A percentile compares a stretch with the other conserved stretches of the same genome.
Evolutionary conservation across 345 rosid genomes (phyloP).

Genomic region (Eucalyptus decipiens): DNA sequence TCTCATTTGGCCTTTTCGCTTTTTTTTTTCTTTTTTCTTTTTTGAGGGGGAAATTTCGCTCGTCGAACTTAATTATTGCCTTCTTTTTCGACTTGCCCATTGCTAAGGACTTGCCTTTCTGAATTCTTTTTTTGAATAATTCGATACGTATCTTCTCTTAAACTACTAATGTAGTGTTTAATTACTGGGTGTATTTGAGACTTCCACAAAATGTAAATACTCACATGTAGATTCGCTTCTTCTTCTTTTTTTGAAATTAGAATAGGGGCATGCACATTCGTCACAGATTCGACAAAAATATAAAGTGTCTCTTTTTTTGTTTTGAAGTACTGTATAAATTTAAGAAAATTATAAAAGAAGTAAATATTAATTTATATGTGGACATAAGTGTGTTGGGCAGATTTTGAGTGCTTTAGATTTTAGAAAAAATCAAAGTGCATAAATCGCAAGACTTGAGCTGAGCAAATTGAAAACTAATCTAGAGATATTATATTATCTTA

Average conservation of each 20-base stretch:
- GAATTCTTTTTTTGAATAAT: background rate
- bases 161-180: too few species aligned
- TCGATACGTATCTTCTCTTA: background rate
- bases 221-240: background rate
- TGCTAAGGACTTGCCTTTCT: background rate
- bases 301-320: rapidly evolving
- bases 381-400: background rate
- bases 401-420: background rate
- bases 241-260: too few species aligned
- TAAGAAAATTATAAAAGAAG: background rate
- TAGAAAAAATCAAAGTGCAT: background rate
- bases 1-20: background rate
- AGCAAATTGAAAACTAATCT: background rate
- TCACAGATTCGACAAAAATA: too few species aligned
- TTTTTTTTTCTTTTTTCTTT: background rate
- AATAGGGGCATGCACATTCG: too few species aligned
- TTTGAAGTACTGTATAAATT: rapidly evolving
- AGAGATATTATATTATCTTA: background rate
- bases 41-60: background rate
- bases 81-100: background rate
- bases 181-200: background rate
- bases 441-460: background rate
- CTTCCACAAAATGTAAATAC: background rate
- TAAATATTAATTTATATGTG: background rate
- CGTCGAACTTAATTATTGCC: background rate